Evolutionary conservation across 345 rosid species (phyloP), one percentile per base, ranked within the genome.

Genomic region (Murraya paniculata): DNA sequence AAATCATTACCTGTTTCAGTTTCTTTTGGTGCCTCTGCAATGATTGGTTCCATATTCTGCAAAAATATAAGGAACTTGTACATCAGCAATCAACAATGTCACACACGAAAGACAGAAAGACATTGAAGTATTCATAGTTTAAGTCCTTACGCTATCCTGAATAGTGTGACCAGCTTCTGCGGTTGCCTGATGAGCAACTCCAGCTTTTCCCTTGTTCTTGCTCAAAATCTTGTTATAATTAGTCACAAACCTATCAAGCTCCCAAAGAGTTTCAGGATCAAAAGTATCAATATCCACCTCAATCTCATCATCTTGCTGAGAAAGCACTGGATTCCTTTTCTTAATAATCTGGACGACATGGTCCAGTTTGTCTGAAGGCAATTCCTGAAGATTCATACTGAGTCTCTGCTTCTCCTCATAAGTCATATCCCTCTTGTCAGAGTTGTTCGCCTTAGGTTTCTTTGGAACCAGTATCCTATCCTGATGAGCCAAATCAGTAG

Each of bases 201-300:
- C 90, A 64, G 80, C 85, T 33, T 87, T 85, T 71, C 81, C 81
- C 70, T 81, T 83, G 84, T 64, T 78, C 86, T 86, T 87, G 86
- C 75, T 83, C 55, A 78, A 70, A 82, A 83, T 80, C 56, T 79
- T 90, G 73, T 82, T 86, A 75, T 89, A 85, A 57, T 86, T 75
- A 13, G 80, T 84, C 35, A 94, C 90, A 72, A 87, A 88, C 62
- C 86, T 84, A 82, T 88, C 85, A 71, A 96, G 97, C 81, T 96
- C 97, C 99, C 97, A 96, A 75, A 94, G 93, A 14, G 97, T 96
- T 77, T 90, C 87, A 21, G 83, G 84, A 82, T 94, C 98, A 77
- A 96, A 90, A 84, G 83, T 84, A 69, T 92, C 98, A 71, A 96
- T 91, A 74, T 96, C 99, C 48, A 96, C 83, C 83, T 94, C 99